phyloP scores from a whole-genome alignment of 176 grass and related monocot species.

The Bonia amplexicaulis region DNA sequence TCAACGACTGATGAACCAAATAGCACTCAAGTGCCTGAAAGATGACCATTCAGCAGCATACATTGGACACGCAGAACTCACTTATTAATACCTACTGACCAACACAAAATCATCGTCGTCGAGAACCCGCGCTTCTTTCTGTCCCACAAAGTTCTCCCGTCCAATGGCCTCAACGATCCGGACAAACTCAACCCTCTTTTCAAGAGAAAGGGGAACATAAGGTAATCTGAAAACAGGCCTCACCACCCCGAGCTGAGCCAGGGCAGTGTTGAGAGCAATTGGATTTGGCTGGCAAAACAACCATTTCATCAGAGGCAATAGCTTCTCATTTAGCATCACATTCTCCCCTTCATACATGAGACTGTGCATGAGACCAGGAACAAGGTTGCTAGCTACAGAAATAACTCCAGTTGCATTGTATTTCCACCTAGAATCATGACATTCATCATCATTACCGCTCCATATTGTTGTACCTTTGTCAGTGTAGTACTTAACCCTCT shows the following conservation, averaged over 20 bases:
- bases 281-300: slow-evolving; percentile 79
- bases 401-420: slow-evolving; percentile 68
- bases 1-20: neutral
- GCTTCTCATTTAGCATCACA: slow-evolving; percentile 40
- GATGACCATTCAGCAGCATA: neutral
- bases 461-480: slow-evolving; percentile 69
- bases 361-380: slow-evolving; percentile 63
- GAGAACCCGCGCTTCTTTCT: slow-evolving; percentile 56
- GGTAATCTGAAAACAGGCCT: slow-evolving; percentile 70
- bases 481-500: slow-evolving; percentile 57
- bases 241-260: slow-evolving; percentile 69
- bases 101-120: slow-evolving; percentile 77
- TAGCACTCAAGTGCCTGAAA: neutral
- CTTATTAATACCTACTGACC: slow-evolving; percentile 57
- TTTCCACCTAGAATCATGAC: slow-evolving; percentile 78
- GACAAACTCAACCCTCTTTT: slow-evolving; percentile 67
- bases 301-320: slow-evolving; percentile 71
- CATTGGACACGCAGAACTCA: neutral
- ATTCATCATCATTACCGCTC: slow-evolving; percentile 72
- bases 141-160: slow-evolving; percentile 62
- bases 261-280: slow-evolving; percentile 72
- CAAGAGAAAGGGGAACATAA: slow-evolving; percentile 68
- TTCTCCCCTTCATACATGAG: slow-evolving; percentile 72
- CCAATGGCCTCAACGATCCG: slow-evolving; percentile 65
- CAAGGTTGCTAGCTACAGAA: slow-evolving; percentile 78